Evolutionary conservation across 129 eudicot genomes (phyloP).

Genomic region (Centella asiatica): DNA sequence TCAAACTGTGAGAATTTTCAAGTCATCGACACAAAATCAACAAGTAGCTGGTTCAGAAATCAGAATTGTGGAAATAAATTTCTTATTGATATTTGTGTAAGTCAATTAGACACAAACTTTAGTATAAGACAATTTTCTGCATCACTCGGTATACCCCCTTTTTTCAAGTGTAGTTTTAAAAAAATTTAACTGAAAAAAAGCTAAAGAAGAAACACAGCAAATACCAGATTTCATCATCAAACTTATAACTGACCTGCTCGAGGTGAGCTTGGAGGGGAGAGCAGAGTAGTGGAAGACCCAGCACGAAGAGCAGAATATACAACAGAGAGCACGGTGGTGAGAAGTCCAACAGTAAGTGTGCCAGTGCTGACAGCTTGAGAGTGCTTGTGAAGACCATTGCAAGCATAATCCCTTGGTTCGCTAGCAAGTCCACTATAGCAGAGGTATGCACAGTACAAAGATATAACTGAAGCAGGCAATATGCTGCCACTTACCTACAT

Average conservation of each 20-base stretch:
- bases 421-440: constrained; percentile 97
- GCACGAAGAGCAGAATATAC: constrained; percentile 99
- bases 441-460: constrained; percentile 83
- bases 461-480: constrained; percentile 86
- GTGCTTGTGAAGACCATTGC: constrained; percentile 97
- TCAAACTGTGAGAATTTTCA: too few species aligned
- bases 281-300: constrained; percentile 90
- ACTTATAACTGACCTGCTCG: constrained; percentile 56
- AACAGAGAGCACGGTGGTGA: constrained; percentile 89
- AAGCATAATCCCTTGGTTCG: constrained; percentile 93
- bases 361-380: constrained; percentile 79
- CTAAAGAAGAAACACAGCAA: too few species aligned
- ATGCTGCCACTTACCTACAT: constrained; percentile 88
- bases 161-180: too few species aligned
- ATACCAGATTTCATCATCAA: too few species aligned
- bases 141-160: too few species aligned
- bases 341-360: constrained; percentile 73
- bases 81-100: too few species aligned
- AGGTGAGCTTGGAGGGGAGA: constrained; percentile 92
- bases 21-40: too few species aligned
- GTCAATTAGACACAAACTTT: too few species aligned
- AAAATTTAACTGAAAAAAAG: too few species aligned
- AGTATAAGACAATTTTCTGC: too few species aligned
- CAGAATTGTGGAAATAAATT: too few species aligned
- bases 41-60: too few species aligned